Percentiles rank a stretch among this genome's conserved stretches.
These are phyloP conservation scores for Penicillium waksmanii DNA, from an alignment of 495 filamentous ascomycete species.

Conservation along the genomic window DNA sequence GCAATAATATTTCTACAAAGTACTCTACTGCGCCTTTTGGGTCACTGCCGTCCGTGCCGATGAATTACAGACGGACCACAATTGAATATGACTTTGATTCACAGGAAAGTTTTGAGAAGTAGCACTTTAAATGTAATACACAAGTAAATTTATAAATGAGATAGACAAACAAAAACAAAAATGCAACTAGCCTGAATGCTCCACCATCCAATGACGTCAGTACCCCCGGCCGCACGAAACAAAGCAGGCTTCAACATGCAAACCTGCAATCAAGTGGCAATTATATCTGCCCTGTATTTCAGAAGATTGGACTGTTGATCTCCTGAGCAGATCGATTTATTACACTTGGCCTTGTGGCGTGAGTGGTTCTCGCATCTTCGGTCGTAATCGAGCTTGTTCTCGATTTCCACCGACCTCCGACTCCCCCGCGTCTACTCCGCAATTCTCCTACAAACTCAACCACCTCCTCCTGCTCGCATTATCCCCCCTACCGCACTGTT, in stretches of 20 bases:
- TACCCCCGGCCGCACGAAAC: not conserved
- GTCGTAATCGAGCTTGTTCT: not conserved
- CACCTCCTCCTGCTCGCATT: not conserved
- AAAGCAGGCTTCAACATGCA: conserved; percentile 2
- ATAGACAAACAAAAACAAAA: too few relatives aligned
- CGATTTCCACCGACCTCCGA: not conserved
- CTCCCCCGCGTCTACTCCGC: conserved; percentile 1
- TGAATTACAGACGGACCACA: too few relatives aligned
- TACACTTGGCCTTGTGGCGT: not conserved
- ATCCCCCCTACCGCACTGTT: not conserved
- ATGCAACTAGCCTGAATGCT: not conserved
- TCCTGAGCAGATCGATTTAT: not conserved
- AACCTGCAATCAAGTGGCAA: not conserved
- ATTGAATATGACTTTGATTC: too few relatives aligned
- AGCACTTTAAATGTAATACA: too few relatives aligned
- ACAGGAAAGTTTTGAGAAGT: too few relatives aligned
- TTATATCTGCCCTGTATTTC: not conserved
- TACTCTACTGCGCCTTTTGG: too few relatives aligned
- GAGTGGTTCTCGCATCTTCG: not conserved
- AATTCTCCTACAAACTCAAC: not conserved
- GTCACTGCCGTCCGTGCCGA: too few relatives aligned
- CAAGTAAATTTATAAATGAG: too few relatives aligned
- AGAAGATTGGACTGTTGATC: too few relatives aligned
- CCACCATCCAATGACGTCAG: conserved; percentile 12
- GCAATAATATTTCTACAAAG: too few relatives aligned